Base-by-base conservation (phyloP, 257 asterid genomes). In the Solanum dulcamara region DNA sequence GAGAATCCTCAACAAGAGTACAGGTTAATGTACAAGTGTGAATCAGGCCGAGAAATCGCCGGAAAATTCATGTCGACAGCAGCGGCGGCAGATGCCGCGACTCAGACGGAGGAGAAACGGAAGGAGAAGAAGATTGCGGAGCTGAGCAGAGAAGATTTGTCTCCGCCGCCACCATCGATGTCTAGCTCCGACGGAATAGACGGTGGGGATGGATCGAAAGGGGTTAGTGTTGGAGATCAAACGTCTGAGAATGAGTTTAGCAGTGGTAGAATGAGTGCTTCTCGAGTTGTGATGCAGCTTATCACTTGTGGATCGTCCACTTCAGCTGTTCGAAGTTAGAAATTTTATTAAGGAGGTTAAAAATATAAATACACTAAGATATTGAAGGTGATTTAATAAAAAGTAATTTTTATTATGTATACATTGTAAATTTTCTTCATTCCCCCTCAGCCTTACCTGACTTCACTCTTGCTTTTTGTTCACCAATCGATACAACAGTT, bases 41-140 rank as follows among this genome's bases (percentile, higher is more conserved):
- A 86, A 75, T 88, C 91, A 4, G 86, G 89, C 17, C 64, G 86
- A 32, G 90, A 87, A 40, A 81, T 90, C 42, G 85, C 89, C 17
- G 59, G 67, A 2, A 85, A 79, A 35, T 80, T 50, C 20, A 70
- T 22, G 48, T 37, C 80, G 77, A n/a, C 17, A 2, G 30, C 48
- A 6, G 79, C 77, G 6, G 66, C 71, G 60, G 84, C 86, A 2
- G 92, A 90, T 57, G 85, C 72, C 20, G 90, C 87, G 9, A 88
- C 90, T 4, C 91, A 89, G 87, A 87, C 89, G 79, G 90, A 84
- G 84, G 89, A 75, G 81, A 64, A 35, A 15, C 26, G 26, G n/a
- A 74, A 20, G 12, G 83, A 60, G 57, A 86, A 48, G 18, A 88
- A 71, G 88, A 64, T 85, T 30, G 88, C 62, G 86, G 90, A 87